phyloP scores from a whole-genome alignment of 1,284 basidiomycete species.

The Ceratobasidium sp. region DNA sequence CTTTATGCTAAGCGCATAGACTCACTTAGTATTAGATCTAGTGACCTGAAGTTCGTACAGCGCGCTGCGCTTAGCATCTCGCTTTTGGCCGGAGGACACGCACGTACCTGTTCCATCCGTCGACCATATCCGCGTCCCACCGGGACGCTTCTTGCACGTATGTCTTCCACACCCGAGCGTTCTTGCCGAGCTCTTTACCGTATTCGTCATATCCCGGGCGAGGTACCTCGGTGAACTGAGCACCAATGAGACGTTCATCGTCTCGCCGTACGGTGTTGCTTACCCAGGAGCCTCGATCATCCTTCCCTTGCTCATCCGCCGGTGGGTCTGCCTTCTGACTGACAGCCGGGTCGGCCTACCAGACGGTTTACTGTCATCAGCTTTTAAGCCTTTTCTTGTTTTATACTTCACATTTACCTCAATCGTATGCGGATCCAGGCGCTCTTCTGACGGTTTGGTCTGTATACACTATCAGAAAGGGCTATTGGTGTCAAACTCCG shows the following conservation, averaged over 20 bases:
- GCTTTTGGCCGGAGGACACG: constrained; percentile 59
- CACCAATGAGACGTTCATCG: not conserved
- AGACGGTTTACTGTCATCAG: too few relatives aligned
- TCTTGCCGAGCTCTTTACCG: constrained; percentile 19
- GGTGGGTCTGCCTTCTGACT: too few relatives aligned
- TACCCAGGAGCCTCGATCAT: too few relatives aligned
- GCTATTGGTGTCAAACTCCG: not conserved
- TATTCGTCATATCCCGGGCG: constrained; percentile 2
- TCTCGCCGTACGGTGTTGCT: too few relatives aligned
- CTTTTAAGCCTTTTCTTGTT: too few relatives aligned
- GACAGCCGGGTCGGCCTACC: too few relatives aligned
- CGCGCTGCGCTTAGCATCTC: constrained; percentile 52
- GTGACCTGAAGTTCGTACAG: not conserved
- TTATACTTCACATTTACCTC: not conserved
- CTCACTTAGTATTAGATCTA: not conserved
- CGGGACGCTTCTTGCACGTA: constrained; percentile 8
- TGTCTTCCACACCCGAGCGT: constrained; percentile 19
- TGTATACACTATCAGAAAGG: not conserved
- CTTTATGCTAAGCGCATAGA: not conserved
- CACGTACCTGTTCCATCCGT: constrained; percentile 25
- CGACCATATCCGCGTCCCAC: constrained; percentile 6
- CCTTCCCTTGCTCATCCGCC: too few relatives aligned
- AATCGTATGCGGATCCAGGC: not conserved
- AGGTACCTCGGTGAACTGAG: not conserved
- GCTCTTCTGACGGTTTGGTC: not conserved